These are phyloP conservation scores for Phytophthora ohioensis DNA, from an alignment of 352 stramenopile genomes.

Conservation along the genomic window DNA sequence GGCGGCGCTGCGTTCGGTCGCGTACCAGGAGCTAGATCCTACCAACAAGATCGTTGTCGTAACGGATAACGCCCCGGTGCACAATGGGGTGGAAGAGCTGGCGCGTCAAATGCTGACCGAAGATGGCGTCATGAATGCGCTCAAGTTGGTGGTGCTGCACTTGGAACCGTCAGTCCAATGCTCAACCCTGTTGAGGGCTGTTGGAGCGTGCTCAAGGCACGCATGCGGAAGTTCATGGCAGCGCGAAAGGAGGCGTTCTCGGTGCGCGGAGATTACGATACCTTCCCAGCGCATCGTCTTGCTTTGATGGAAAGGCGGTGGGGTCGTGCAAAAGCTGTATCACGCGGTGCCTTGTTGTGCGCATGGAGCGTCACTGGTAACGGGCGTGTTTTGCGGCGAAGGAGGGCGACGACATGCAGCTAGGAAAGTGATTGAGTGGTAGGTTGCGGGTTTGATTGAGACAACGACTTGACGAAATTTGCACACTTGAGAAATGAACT, in stretches of 20 bases:
- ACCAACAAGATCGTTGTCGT: slow-evolving; percentile 12
- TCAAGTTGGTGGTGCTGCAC: slow-evolving; percentile 28
- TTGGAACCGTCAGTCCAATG: slow-evolving; percentile 5
- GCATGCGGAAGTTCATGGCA: background rate
- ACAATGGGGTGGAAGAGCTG: background rate
- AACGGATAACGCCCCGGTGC: background rate
- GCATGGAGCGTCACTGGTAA: background rate
- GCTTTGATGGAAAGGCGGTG: background rate
- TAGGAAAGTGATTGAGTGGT: no score
- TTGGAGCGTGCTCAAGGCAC: background rate
- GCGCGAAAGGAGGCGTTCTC: background rate
- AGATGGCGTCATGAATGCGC: background rate
- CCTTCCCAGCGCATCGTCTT: background rate
- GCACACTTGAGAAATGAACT: no score
- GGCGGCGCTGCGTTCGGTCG: background rate
- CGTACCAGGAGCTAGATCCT: background rate
- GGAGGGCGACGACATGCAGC: no score
- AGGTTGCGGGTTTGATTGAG: no score
- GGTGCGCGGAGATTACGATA: slow-evolving; percentile 1
- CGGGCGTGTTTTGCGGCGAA: background rate
- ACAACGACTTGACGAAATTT: no score
- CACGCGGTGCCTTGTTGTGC: background rate
- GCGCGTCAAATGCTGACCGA: background rate
- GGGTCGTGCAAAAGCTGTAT: background rate
- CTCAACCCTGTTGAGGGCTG: slow-evolving; percentile 2